Conservation (phyloP, 2,329 filamentous ascomycete species). For the Phialemonium atrogriseum region DNA sequence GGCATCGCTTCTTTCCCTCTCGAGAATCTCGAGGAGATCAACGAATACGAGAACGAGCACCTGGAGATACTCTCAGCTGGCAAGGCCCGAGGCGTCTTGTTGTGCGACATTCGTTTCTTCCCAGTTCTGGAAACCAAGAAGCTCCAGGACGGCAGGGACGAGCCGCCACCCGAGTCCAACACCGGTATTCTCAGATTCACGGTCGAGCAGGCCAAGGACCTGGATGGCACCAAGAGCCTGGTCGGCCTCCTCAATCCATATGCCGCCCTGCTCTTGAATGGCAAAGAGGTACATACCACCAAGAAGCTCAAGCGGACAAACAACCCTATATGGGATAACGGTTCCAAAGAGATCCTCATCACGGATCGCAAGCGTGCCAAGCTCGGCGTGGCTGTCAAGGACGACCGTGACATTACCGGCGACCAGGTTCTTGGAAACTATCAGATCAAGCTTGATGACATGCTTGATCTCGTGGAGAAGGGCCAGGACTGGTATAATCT, state of each 20-base stretch:
- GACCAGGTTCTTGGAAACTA: constrained; percentile 87
- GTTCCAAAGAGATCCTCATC: constrained; percentile 88
- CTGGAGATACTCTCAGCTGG: constrained; percentile 80
- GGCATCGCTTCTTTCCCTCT: constrained; percentile 79
- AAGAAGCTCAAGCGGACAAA: constrained; percentile 95
- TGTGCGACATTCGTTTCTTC: constrained; percentile 87
- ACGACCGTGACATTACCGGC: constrained; percentile 75
- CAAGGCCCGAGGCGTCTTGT: constrained; percentile 71
- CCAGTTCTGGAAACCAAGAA: constrained; percentile 71
- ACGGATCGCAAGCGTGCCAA: constrained; percentile 88
- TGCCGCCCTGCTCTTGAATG: constrained; percentile 78
- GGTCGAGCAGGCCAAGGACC: constrained; percentile 91
- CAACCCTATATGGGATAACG: constrained; percentile 92
- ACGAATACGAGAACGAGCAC: constrained; percentile 74
- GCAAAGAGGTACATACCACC: constrained; percentile 81
- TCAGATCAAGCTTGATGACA: constrained; percentile 90
- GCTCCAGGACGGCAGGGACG: constrained; percentile 65
- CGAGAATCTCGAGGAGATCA: constrained; percentile 69
- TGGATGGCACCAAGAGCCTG: constrained; percentile 86
- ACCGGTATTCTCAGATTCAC: constrained; percentile 92
- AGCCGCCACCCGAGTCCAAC: constrained; percentile 79
- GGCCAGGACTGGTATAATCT: constrained; percentile 96
- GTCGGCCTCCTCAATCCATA: constrained; percentile 90
- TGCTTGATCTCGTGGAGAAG: constrained; percentile 83
- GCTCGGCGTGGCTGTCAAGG: constrained; percentile 87